Evolutionary conservation across 2,329 filamentous ascomycete species (phyloP).

Genomic region (Cryphonectria nitschkei): DNA sequence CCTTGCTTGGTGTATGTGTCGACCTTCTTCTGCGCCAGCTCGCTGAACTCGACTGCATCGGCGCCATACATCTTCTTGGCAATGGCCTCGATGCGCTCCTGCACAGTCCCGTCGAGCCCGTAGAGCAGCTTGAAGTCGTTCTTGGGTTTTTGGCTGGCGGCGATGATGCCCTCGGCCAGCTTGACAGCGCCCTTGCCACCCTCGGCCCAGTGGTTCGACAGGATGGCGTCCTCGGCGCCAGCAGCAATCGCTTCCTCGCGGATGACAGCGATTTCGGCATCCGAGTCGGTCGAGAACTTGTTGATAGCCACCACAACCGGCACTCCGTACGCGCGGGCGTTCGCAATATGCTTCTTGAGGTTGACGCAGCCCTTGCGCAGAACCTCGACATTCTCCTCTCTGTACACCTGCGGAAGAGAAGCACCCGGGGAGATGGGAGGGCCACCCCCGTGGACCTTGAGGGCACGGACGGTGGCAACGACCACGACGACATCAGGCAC

Average conservation of each 20-base stretch:
- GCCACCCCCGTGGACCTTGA: slow-evolving; percentile 96
- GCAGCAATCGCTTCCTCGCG: slow-evolving; percentile 89
- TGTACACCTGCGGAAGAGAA: slow-evolving; percentile 84
- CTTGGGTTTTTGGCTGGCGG: slow-evolving; percentile 80
- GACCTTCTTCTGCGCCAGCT: slow-evolving; percentile 93
- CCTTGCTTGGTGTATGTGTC: slow-evolving; percentile 93
- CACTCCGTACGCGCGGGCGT: slow-evolving; percentile 86
- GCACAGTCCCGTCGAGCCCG: slow-evolving; percentile 74
- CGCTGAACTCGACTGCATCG: slow-evolving; percentile 85
- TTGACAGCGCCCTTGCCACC: slow-evolving; percentile 89
- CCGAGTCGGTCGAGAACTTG: slow-evolving; percentile 91
- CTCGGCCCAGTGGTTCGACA: slow-evolving; percentile 96
- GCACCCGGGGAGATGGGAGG: slow-evolving; percentile 91
- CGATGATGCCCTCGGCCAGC: slow-evolving; percentile 83
- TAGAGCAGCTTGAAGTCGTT: slow-evolving; percentile 86
- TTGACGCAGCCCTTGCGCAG: slow-evolving; percentile 91
- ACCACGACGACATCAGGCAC: slow-evolving; percentile 92
- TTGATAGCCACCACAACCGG: slow-evolving; percentile 98
- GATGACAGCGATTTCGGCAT: slow-evolving; percentile 86
- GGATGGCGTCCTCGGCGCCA: slow-evolving; percentile 90
- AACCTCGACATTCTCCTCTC: slow-evolving; percentile 89
- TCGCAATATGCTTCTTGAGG: slow-evolving; percentile 91
- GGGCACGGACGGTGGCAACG: slow-evolving; percentile 90
- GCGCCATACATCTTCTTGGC: slow-evolving; percentile 95
- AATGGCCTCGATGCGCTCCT: slow-evolving; percentile 89